Evolutionary conservation across 164 flowering plant species (phyloP).

Genomic region (Cinnamomum chago): DNA sequence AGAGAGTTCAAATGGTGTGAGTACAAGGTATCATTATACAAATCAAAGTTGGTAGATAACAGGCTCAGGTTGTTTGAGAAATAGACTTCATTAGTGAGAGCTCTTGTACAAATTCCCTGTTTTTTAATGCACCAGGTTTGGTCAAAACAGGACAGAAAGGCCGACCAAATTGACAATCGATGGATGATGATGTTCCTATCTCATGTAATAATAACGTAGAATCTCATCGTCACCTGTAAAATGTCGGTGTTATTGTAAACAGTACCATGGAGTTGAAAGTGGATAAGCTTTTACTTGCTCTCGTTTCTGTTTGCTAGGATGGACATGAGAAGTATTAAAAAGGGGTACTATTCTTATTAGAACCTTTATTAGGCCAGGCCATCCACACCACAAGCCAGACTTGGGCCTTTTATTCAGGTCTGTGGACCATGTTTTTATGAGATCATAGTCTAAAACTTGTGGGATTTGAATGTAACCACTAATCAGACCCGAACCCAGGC

Average conservation of each 20-base stretch:
- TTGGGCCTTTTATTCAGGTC: neutral
- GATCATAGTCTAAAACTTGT: too few species aligned
- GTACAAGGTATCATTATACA: constrained; percentile 67
- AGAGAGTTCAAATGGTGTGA: constrained; percentile 88
- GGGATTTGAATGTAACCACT: too few species aligned
- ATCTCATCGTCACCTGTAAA: neutral
- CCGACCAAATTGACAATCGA: constrained; percentile 12
- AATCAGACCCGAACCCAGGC: too few species aligned
- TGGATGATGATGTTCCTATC: constrained; percentile 4
- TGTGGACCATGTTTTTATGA: too few species aligned
- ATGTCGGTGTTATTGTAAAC: neutral
- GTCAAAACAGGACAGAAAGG: constrained; percentile 8
- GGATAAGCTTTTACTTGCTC: neutral
- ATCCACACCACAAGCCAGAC: neutral
- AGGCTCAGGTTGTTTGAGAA: constrained; percentile 61
- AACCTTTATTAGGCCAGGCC: neutral
- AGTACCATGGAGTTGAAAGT: neutral
- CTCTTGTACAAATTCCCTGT: constrained; percentile 16
- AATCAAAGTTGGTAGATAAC: constrained; percentile 63
- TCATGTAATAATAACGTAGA: neutral
- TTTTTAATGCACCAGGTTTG: constrained; percentile 12
- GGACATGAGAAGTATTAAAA: neutral
- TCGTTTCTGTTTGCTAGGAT: neutral
- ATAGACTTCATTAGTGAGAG: constrained; percentile 1
- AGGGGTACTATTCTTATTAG: neutral